A percentile compares a stretch with the other conserved stretches of the same genome.
phyloP scores from a whole-genome alignment of 805 yeast species.

The Monosporozyma aerobia region DNA sequence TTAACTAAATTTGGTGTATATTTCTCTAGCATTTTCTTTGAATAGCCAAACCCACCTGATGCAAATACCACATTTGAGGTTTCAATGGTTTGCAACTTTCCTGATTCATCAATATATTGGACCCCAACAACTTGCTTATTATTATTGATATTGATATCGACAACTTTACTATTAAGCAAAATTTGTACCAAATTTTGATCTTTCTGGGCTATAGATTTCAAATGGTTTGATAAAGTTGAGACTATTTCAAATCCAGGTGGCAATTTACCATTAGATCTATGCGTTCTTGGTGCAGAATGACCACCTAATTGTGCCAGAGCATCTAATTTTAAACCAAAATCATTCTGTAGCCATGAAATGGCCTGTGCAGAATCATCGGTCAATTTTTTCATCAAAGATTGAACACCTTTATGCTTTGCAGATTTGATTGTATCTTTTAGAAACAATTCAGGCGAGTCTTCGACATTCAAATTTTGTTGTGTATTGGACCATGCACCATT shows the following conservation, averaged over 20 bases:
- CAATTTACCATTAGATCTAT: conserved; percentile 53
- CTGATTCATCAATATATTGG: conserved; percentile 30
- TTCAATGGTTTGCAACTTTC: conserved; percentile 20
- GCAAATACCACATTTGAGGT: conserved; percentile 39
- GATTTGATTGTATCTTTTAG: conserved; percentile 60
- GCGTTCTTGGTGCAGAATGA: conserved; percentile 72
- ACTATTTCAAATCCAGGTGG: conserved; percentile 57
- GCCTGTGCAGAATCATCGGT: conserved; percentile 57
- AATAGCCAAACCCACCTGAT: conserved; percentile 50
- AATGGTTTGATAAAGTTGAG: conserved; percentile 34
- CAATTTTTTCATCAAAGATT: conserved; percentile 47
- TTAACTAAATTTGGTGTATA: conserved; percentile 39
- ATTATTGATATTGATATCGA: conserved; percentile 24
- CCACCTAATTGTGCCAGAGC: conserved; percentile 75
- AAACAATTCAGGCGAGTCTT: conserved; percentile 53
- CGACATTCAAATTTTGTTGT: conserved; percentile 41
- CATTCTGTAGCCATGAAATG: conserved; percentile 62
- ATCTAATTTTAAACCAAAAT: conserved; percentile 52
- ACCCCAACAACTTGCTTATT: conserved; percentile 34
- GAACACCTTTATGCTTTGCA: conserved; percentile 54
- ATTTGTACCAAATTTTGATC: conserved; percentile 29
- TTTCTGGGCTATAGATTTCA: conserved; percentile 27
- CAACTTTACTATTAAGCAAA: conserved; percentile 33
- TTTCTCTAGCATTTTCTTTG: conserved; percentile 32
- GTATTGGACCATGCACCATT: conserved; percentile 61